Conservation (phyloP, 352 stramenopile species). For the Globisporangium nodosum region DNA sequence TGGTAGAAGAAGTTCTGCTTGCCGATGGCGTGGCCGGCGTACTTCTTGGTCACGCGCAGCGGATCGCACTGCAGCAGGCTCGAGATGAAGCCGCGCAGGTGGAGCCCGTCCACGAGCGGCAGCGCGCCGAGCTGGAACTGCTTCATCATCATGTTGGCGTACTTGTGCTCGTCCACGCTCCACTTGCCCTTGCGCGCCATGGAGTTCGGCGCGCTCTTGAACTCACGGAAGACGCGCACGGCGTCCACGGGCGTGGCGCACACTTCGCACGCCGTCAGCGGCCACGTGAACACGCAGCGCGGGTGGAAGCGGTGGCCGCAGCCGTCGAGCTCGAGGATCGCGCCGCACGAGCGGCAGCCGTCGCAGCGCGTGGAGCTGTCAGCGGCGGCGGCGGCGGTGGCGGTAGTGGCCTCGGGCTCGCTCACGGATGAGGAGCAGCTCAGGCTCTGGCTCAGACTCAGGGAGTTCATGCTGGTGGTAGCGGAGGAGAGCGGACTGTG, state of each 20-base stretch:
- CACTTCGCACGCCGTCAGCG: slow-evolving; percentile 53
- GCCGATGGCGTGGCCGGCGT: slow-evolving; percentile 61
- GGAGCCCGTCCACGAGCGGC: slow-evolving; percentile 58
- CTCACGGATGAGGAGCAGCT: too few relatives aligned
- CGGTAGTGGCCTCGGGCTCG: background rate
- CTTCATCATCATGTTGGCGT: slow-evolving; percentile 80
- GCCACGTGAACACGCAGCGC: slow-evolving; percentile 70
- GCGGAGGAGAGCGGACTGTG: background rate
- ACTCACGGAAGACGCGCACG: slow-evolving; percentile 49
- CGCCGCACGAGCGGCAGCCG: slow-evolving; percentile 64
- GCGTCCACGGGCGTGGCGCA: slow-evolving; percentile 35
- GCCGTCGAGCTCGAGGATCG: slow-evolving; percentile 54
- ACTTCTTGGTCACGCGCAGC: slow-evolving; percentile 81
- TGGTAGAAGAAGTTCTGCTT: slow-evolving; percentile 80
- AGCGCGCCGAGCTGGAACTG: slow-evolving; percentile 71
- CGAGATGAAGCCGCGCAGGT: slow-evolving; percentile 69
- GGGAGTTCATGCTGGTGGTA: background rate
- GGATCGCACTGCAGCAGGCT: slow-evolving; percentile 75
- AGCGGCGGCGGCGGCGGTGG: background rate
- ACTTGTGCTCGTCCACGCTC: slow-evolving; percentile 69
- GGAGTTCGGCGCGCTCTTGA: slow-evolving; percentile 31
- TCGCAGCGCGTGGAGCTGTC: slow-evolving; percentile 63
- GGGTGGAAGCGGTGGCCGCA: slow-evolving; percentile 78
- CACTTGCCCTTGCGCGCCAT: slow-evolving; percentile 72
- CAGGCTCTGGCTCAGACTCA: background rate